Conservation (phyloP, 306 rosid genomes). For the Fragaria vesca region DNA sequence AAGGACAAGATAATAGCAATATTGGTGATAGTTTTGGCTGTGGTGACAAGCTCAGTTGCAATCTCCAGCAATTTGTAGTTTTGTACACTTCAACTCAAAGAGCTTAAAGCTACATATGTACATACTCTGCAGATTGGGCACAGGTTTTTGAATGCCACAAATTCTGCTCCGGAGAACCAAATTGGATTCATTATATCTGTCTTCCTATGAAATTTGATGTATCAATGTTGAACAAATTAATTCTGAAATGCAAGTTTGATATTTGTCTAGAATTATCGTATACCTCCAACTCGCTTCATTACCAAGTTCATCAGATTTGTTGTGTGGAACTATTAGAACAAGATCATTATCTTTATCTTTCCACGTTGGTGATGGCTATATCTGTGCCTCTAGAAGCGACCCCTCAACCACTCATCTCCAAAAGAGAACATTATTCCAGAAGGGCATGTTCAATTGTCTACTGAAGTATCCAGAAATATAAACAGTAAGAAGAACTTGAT, state of each 20-base stretch:
- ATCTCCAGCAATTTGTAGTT: conserved; percentile 21
- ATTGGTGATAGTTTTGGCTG: conserved; percentile 23
- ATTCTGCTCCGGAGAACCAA: not conserved
- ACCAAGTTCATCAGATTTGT: not conserved
- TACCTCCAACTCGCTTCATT: not conserved
- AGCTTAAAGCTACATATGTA: not conserved
- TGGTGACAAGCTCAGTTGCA: conserved; percentile 27
- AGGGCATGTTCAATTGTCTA: not conserved
- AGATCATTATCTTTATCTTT: not conserved
- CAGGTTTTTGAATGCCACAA: conserved; percentile 10
- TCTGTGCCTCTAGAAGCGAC: not conserved
- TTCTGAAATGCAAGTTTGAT: not conserved
- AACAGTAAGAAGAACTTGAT: not conserved
- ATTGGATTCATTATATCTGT: not conserved
- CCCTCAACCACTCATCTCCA: not conserved
- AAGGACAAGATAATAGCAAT: conserved; percentile 21
- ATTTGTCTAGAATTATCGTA: not conserved
- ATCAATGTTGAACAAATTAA: conserved; percentile 9
- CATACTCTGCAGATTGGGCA: conserved; percentile 1
- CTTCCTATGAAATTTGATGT: not conserved
- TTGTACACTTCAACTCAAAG: not conserved
- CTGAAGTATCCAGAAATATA: too few relatives aligned
- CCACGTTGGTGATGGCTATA: not conserved
- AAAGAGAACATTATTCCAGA: not conserved
- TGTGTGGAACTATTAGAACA: not conserved